Base-by-base conservation (phyloP, 164 flowering plant species). In the Umbilicus rupestris region DNA sequence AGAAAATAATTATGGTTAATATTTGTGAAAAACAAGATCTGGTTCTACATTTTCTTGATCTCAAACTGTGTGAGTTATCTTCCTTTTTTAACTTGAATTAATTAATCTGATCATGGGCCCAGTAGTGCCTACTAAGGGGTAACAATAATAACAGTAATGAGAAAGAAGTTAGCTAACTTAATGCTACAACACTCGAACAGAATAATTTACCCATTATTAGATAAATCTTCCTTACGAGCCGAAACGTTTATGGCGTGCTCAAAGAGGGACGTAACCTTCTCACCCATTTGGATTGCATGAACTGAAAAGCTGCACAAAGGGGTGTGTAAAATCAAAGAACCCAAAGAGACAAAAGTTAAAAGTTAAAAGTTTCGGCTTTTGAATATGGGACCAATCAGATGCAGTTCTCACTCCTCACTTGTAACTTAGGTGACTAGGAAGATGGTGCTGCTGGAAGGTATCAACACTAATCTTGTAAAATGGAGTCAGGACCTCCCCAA, bases 241-340 rank as follows among this genome's bases (percentile, higher is more conserved):
- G 88, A 69, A 68, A 85, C 86, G 68, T 78, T 76, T 70, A 89
- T 84, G 52, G 97, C 98, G 69, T 68, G 90, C 79, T 91, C 96
- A 78, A 94, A 86, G 49, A 89, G 72, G 50, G 90, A 80, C n/a
- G 95, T 83, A 37, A 94, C 96, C 72, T 84, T 90, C 78, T 89
- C 98, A 42, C 84, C 88, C 97, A 87, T 89, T 73, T 87, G 82
- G 62, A 94, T 84, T 37, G 96, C 96, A 79, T 91, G 97, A 73
- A 94, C 96, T 72, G 97, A 94, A 68, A 89, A 87, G 71, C 98
- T 94, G 88, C 85, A 86, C 22, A 69, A n/a, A 29, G 28, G 35
- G 28, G 0, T 42, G 47, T 31, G 46, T 26, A 33, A n/a, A 19
- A 2, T 7, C 14, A 35, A 55, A 15, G 52, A 62, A 59, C 8